Evolutionary conservation across 2,329 filamentous ascomycete genomes (phyloP).

Genomic region (Ophiostoma populinum): DNA sequence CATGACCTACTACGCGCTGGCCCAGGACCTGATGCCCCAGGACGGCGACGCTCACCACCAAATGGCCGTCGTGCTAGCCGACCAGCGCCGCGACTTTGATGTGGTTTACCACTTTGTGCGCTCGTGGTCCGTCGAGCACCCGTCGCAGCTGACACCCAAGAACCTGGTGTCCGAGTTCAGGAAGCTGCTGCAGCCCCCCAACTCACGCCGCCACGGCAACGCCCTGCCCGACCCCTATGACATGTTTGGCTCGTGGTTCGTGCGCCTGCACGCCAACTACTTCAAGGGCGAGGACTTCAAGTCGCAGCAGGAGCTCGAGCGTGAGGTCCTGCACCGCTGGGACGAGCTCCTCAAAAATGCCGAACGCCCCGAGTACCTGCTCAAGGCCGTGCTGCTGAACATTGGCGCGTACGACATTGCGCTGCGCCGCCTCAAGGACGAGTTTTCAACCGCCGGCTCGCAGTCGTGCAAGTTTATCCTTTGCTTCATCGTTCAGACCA

Average conservation of each 20-base stretch:
- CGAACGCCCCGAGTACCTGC: constrained; percentile 44
- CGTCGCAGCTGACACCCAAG: constrained; percentile 53
- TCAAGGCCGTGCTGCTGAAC: constrained; percentile 72
- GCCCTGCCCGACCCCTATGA: constrained; percentile 36
- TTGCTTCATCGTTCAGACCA: constrained; percentile 61
- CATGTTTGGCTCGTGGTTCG: constrained; percentile 63
- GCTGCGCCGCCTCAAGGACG: constrained; percentile 33
- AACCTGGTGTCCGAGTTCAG: constrained; percentile 72
- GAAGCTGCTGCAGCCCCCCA: constrained; percentile 24
- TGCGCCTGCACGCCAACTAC: constrained; percentile 70
- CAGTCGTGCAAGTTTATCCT: constrained; percentile 48
- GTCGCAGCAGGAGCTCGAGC: constrained; percentile 65
- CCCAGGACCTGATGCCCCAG: constrained; percentile 57
- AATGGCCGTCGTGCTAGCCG: constrained; percentile 67
- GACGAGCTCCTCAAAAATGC: constrained; percentile 55
- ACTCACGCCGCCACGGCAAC: constrained; percentile 9
- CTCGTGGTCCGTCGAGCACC: constrained; percentile 55
- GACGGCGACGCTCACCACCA: constrained; percentile 81
- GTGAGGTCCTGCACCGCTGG: constrained; percentile 66
- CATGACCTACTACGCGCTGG: constrained; percentile 69
- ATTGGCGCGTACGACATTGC: constrained; percentile 69
- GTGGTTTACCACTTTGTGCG: constrained; percentile 84
- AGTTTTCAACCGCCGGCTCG: constrained; percentile 26
- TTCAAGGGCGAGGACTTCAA: constrained; percentile 60
- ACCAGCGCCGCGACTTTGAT: constrained; percentile 57